A percentile compares a stretch with the other conserved stretches of the same genome.
Conservation (phyloP, 768 basidiomycete genomes). For the Lactifluus hygrophoroides region DNA sequence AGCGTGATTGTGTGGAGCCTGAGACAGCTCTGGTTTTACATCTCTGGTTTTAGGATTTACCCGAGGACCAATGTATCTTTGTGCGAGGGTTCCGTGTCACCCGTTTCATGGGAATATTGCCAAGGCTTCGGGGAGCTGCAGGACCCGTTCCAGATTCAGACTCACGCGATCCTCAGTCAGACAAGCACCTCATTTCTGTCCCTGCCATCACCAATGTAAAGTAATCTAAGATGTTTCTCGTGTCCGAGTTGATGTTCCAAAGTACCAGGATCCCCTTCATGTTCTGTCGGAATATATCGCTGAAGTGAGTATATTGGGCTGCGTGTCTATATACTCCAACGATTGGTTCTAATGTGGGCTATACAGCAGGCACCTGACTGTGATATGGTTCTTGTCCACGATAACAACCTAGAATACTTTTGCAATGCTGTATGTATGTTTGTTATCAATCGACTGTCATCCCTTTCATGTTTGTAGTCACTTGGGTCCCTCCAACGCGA, state of each 20-base stretch:
- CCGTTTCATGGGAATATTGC: background rate
- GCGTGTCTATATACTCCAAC: no score
- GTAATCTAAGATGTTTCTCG: background rate
- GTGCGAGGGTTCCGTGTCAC: background rate
- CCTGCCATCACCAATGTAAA: background rate
- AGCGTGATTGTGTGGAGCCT: background rate
- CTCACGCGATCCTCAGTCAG: no score
- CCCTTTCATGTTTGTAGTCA: background rate
- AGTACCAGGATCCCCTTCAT: no score
- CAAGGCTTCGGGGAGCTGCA: background rate
- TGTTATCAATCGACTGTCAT: background rate
- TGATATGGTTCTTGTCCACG: background rate
- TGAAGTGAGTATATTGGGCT: background rate
- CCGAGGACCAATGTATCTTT: background rate
- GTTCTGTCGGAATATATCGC: background rate
- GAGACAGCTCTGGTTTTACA: background rate
- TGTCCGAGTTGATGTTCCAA: background rate
- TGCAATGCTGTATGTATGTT: background rate
- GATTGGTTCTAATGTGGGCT: background rate
- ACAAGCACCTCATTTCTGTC: background rate
- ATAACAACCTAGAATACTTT: background rate
- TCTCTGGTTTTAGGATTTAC: background rate
- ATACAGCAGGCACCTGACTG: background rate
- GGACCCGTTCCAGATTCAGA: background rate
- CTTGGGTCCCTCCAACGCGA: background rate